Evolutionary conservation across 2,329 filamentous ascomycete genomes (phyloP).

Genomic region (Cryoendolithus antarcticus): DNA sequence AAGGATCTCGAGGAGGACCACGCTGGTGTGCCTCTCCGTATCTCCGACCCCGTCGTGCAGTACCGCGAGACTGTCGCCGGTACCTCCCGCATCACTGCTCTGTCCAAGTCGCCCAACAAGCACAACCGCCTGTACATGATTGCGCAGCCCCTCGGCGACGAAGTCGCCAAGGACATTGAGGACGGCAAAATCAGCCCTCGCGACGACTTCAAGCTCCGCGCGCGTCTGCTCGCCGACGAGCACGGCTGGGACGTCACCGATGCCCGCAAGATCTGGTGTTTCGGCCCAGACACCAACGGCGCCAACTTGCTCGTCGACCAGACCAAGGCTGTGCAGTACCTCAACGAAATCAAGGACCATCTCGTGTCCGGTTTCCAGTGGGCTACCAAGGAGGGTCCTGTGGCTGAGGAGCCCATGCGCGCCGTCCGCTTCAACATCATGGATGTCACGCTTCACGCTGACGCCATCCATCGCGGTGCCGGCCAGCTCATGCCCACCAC

Average conservation of each 20-base stretch:
- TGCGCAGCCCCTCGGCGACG: conserved; percentile 83
- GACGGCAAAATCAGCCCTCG: conserved; percentile 79
- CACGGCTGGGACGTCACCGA: conserved; percentile 99
- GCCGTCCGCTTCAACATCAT: conserved; percentile 96
- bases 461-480: conserved; percentile 99
- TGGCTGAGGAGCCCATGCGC: conserved; percentile 98
- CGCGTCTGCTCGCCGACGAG: conserved; percentile 90
- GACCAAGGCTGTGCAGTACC: conserved; percentile 99
- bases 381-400: conserved; percentile 92
- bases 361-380: conserved; percentile 99
- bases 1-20: conserved; percentile 99
- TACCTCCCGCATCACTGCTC: conserved; percentile 84
- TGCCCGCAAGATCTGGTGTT: conserved; percentile 99
- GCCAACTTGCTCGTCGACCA: conserved; percentile 98
- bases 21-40: conserved; percentile 92
- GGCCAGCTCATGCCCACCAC: conserved; percentile 97
- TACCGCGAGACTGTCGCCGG: conserved; percentile 91
- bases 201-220: conserved; percentile 98
- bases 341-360: conserved; percentile 99
- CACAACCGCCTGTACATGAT: conserved; percentile 99
- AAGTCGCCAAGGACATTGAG: conserved; percentile 84
- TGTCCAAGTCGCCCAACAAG: conserved; percentile 99
- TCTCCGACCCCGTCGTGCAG: conserved; percentile 95
- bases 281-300: conserved; percentile 94
- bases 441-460: conserved; percentile 98